phyloP scores from a whole-genome alignment of 257 asterid genomes.

The Oldenlandia corymbosa region DNA sequence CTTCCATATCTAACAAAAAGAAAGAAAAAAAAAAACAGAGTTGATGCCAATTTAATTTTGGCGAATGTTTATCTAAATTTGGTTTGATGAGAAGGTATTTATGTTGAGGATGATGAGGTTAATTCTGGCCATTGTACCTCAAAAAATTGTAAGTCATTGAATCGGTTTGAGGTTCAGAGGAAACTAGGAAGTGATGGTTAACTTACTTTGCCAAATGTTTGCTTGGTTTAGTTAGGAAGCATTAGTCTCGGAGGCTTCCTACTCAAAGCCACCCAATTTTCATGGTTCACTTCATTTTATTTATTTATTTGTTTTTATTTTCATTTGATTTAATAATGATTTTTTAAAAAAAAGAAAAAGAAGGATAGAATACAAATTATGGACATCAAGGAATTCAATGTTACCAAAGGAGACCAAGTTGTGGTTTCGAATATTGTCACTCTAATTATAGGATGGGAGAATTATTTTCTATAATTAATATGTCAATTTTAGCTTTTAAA shows the following conservation, averaged over 20 bases:
- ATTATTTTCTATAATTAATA: no score
- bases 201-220: conserved; percentile 1
- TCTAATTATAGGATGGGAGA: no score
- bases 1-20: neutral
- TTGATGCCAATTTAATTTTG: neutral
- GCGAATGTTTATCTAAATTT: neutral
- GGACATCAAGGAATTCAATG: no score
- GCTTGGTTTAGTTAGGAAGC: conserved; percentile 2
- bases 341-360: no score
- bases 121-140: neutral
- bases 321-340: no score
- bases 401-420: no score
- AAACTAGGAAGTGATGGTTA: neutral
- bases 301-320: no score
- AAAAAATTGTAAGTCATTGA: neutral
- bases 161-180: neutral
- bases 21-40: no score
- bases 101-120: neutral
- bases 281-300: no score
- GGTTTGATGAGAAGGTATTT: neutral
- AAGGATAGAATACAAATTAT: no score
- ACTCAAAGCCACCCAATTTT: neutral
- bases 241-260: neutral
- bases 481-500: no score
- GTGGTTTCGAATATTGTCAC: no score